Evolutionary conservation across 1,139 yeast species (phyloP).

Genomic region (Scheffersomyces segobiensis): DNA sequence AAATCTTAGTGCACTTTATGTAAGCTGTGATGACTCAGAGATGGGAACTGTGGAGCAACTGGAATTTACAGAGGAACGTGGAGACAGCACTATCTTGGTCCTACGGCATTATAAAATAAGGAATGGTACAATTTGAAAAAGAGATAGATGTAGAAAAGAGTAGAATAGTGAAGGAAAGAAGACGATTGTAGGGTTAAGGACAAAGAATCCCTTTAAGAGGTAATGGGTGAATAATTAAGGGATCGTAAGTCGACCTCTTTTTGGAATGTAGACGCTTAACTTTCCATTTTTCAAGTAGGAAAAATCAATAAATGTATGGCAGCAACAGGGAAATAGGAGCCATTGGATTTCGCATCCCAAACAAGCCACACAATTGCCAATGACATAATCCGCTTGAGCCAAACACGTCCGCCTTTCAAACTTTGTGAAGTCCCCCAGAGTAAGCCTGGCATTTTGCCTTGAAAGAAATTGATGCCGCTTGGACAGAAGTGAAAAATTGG

Average conservation of each 20-base stretch:
- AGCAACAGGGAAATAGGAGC: neutral
- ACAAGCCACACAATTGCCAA: neutral
- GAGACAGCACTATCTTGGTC: neutral
- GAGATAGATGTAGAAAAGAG: neutral
- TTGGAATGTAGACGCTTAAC: neutral
- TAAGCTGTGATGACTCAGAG: neutral
- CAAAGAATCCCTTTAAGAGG: no score
- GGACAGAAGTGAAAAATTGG: neutral
- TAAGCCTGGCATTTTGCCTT: neutral
- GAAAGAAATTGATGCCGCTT: neutral
- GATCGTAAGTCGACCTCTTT: neutral
- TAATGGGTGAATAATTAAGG: neutral
- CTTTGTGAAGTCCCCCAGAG: neutral
- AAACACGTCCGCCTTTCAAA: neutral
- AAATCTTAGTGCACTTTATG: neutral
- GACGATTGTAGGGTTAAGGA: neutral
- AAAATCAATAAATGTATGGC: neutral
- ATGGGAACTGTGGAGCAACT: neutral
- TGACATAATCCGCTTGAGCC: neutral
- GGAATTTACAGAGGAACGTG: neutral
- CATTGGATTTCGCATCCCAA: neutral
- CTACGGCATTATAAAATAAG: no score
- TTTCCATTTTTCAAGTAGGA: neutral
- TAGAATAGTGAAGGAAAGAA: neutral
- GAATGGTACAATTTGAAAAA: no score